Conservation (phyloP, 306 rosid genomes). For the Senna siamea region DNA sequence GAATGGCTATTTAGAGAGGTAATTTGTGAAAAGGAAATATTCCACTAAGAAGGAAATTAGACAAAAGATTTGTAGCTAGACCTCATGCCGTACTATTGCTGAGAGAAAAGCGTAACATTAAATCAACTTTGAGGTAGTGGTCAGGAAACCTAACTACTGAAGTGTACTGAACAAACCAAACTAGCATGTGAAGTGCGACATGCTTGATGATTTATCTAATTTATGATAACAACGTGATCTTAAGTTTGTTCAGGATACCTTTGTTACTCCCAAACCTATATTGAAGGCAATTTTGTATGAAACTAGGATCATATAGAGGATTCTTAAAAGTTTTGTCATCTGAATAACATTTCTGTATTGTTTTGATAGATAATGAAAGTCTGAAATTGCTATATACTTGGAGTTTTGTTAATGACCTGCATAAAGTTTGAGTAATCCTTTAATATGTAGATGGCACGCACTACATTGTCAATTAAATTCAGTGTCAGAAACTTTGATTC, state of each 20-base stretch:
- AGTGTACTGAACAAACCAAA: constrained; percentile 17
- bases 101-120: background rate
- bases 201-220: constrained; percentile 1
- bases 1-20: constrained; percentile 22
- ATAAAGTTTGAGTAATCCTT: constrained; percentile 5
- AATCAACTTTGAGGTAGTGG: constrained; percentile 7
- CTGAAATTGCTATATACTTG: constrained; percentile 15
- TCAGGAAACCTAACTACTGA: constrained; percentile 7
- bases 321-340: background rate
- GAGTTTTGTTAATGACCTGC: constrained; percentile 17
- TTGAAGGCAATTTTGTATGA: constrained; percentile 11
- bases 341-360: background rate
- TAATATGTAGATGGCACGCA: background rate
- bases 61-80: background rate
- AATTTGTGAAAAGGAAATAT: constrained; percentile 22
- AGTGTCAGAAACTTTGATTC: background rate
- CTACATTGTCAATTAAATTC: background rate
- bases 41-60: constrained; percentile 11
- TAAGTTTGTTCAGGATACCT: constrained; percentile 14
- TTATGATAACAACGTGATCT: constrained; percentile 13
- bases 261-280: constrained; percentile 10
- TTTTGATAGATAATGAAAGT: background rate
- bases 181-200: constrained; percentile 20
- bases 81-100: background rate
- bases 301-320: background rate